Evolutionary conservation across 2,329 filamentous ascomycete genomes (phyloP), one percentile per base, ranked within the genome.

Genomic region (Arthrobotrys sinensis): DNA sequence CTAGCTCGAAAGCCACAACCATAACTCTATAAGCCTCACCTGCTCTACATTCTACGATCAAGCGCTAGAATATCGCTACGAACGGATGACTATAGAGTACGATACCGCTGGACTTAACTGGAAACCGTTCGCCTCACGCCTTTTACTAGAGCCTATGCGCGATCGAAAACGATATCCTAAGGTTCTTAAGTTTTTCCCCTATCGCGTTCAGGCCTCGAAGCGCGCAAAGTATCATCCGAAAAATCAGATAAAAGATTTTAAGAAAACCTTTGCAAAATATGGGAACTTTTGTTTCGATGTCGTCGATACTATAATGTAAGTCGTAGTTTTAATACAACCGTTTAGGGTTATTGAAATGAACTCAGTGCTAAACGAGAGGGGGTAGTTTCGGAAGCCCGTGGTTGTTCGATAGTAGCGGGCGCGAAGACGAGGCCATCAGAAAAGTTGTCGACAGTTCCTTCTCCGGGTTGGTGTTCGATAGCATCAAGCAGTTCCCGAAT

Each of bases 401-500:
- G 36, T 2, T 10, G 6, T 38, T 38, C 12, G 6, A 38, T 1
- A 2, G 3, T 6, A 12, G 36, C 6, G 12, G 7, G 7, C 6
- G 8, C 8, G 12, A 38, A 3, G 12, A 38, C 2, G 6, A 38
- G 8, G 12, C 36, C 6, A 38, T 38, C 36, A 38, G 12, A 8
- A 12, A 38, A 12, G 8, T 10, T 38, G 8, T 38, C 12, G 36
- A 38, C 8, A 38, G 36, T 12, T 38, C 12, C 6, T 48, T 21
- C 19, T 24, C 16, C 32, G 5, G 21, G n/a, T 40, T 40, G 5
- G 19, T 60, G n/a, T 28, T 32, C 10, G 38, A 28, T 21, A 12
- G 45, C 16, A 10, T 63, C 38, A 45, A 63, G 36, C 36, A 63
- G 57, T 63, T 63, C 24, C 53, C 53, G 5, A 21, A 60, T 10